Percentiles rank a stretch among this genome's conserved stretches.
These are phyloP conservation scores for Saussurea involucrata DNA, from an alignment of 129 eudicot genomes.

Conservation along the genomic window DNA sequence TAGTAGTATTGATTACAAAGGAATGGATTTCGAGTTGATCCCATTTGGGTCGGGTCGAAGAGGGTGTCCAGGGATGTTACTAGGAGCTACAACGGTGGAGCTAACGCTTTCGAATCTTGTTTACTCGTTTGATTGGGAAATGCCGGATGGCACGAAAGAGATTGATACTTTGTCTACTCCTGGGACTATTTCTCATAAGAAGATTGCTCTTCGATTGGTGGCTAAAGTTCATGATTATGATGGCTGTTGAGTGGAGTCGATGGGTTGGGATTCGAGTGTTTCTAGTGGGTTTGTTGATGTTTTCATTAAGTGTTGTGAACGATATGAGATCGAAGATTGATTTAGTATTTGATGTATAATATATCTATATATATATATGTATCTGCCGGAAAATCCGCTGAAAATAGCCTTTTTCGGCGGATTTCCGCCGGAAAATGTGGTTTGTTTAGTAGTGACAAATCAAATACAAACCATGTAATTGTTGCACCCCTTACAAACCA, in stretches of 20 bases:
- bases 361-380: too few relatives aligned
- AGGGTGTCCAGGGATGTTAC: slow-evolving; percentile 31
- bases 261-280: neutral
- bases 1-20: slow-evolving; percentile 27
- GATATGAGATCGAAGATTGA: neutral
- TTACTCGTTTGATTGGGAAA: slow-evolving; percentile 34
- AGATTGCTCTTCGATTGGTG: slow-evolving; percentile 23
- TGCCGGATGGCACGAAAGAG: slow-evolving; percentile 20
- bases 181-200: slow-evolving; percentile 30
- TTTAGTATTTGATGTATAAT: neutral
- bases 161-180: slow-evolving; percentile 29
- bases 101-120: slow-evolving; percentile 30
- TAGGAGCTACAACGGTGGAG: slow-evolving; percentile 34
- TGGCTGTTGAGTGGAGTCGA: neutral
- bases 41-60: slow-evolving; percentile 43
- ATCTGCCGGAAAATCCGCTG: too few relatives aligned
- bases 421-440: too few relatives aligned
- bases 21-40: slow-evolving; percentile 30
- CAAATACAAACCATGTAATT: too few relatives aligned
- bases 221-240: slow-evolving; percentile 16
- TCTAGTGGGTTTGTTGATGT: neutral
- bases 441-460: too few relatives aligned
- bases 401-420: too few relatives aligned
- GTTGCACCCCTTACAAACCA: too few relatives aligned
- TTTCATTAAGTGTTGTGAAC: neutral